Base-by-base conservation (phyloP, 306 rosid genomes). In the Ziziphus jujuba region DNA sequence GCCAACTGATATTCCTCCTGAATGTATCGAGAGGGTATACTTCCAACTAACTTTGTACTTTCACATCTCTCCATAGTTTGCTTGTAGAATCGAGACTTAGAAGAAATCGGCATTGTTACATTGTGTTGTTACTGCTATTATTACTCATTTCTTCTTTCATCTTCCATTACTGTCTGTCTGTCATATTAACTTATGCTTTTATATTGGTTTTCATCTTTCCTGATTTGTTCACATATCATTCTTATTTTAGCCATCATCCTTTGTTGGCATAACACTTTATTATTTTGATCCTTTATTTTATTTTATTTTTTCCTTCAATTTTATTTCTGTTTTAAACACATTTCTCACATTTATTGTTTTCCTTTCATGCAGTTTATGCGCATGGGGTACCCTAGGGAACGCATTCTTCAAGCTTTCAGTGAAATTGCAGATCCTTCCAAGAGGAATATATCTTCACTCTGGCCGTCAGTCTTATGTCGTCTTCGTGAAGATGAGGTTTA, bases 331-430 rank as follows among this genome's bases (percentile, higher is more conserved):
- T 12, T 55, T 17, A 55, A 4, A 21, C 23, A 21, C 9, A n/a
- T 60, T 28, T 28, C 33, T 0, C 25, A 19, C 20, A 15, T 43
- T 70, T 70, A 20, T 62, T 16, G 10, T 50, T 64, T 10, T 68
- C 33, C n/a, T 47, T 49, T 65, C 51, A 51, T 71, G 64, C 67
- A 92, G 98, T 88, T 87, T 74, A 74, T 84, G 71, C 55, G 61
- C 49, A 84, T 84, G 96, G 98, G 98, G n/a, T 90, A 83, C 85
- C 76, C 90, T 53, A 83, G 80, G 84, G 93, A 92, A 72, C 85
- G 84, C 63, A 75, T 87, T 75, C 61, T 77, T 65, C 44, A n/a
- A 68, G 88, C 96, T 50, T 80, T 80, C 35, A 19, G 67, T 65
- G 89, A 84, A 72, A 90, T 88, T 71, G 86, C 85, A 33, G 59